These are phyloP conservation scores for Oidiodendron maius DNA, from an alignment of 495 filamentous ascomycete genomes.

Conservation along the genomic window DNA sequence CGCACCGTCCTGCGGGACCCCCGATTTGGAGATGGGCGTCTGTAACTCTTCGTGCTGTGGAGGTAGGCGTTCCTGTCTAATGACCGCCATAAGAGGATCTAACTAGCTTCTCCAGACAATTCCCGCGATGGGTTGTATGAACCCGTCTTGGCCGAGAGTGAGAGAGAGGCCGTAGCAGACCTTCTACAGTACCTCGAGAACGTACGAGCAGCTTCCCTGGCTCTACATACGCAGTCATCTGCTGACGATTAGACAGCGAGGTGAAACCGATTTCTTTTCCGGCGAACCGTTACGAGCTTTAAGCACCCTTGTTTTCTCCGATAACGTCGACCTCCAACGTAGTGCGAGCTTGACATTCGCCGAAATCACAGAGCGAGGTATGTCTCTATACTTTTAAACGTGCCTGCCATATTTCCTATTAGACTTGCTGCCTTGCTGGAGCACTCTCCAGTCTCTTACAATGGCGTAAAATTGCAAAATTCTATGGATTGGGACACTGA, in stretches of 20 bases:
- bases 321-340: slow-evolving; percentile 96
- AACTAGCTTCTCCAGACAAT: slow-evolving; percentile 43
- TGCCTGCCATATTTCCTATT: no score
- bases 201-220: slow-evolving; percentile 43
- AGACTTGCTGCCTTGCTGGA: no score
- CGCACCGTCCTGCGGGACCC: slow-evolving; percentile 22
- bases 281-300: slow-evolving; percentile 93
- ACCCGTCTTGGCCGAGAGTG: slow-evolving; percentile 89
- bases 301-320: slow-evolving; percentile 93
- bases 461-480: not conserved
- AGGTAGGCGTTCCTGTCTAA: slow-evolving; percentile 28
- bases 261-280: slow-evolving; percentile 95
- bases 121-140: slow-evolving; percentile 93
- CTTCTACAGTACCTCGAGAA: slow-evolving; percentile 94
- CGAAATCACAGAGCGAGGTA: slow-evolving; percentile 97
- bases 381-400: slow-evolving; percentile 31
- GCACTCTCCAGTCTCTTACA: no score
- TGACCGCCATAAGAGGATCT: not conserved
- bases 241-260: slow-evolving; percentile 52
- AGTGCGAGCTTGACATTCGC: slow-evolving; percentile 98
- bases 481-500: slow-evolving; percentile 7
- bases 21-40: slow-evolving; percentile 34
- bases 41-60: slow-evolving; percentile 46
- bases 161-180: slow-evolving; percentile 95
- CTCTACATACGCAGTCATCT: not conserved